phyloP scores from a whole-genome alignment of 129 eudicot genomes.

The Chrysanthemum lavandulifolium region DNA sequence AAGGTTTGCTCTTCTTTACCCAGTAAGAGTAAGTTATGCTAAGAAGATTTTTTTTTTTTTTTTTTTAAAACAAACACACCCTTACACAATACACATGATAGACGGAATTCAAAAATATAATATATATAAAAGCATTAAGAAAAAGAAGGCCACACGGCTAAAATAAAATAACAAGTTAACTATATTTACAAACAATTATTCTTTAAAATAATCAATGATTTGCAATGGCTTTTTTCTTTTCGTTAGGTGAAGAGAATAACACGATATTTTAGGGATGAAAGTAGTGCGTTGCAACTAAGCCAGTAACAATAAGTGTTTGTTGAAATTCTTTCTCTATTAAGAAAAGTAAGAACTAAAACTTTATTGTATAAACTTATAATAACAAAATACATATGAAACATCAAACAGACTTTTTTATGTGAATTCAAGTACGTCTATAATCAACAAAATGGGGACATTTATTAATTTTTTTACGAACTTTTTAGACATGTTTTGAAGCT shows the following conservation, averaged over 20 bases:
- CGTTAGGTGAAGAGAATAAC: conserved; percentile 9
- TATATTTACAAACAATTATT: not conserved
- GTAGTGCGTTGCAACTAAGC: conserved; percentile 5
- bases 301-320: not conserved
- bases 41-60: too few relatives aligned
- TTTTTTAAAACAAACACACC: too few relatives aligned
- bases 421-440: not conserved
- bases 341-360: not conserved
- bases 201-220: not conserved
- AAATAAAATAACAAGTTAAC: not conserved
- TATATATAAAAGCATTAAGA: too few relatives aligned
- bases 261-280: not conserved
- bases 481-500: not conserved
- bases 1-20: too few relatives aligned
- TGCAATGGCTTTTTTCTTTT: not conserved
- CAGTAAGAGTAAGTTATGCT: too few relatives aligned
- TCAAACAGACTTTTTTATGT: not conserved
- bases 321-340: not conserved
- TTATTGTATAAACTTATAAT: not conserved
- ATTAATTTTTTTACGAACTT: not conserved
- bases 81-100: too few relatives aligned
- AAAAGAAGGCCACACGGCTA: not conserved
- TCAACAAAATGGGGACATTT: not conserved
- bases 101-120: too few relatives aligned
- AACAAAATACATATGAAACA: not conserved